Base-by-base conservation (phyloP, 768 basidiomycete species). In the Trametes cingulata region DNA sequence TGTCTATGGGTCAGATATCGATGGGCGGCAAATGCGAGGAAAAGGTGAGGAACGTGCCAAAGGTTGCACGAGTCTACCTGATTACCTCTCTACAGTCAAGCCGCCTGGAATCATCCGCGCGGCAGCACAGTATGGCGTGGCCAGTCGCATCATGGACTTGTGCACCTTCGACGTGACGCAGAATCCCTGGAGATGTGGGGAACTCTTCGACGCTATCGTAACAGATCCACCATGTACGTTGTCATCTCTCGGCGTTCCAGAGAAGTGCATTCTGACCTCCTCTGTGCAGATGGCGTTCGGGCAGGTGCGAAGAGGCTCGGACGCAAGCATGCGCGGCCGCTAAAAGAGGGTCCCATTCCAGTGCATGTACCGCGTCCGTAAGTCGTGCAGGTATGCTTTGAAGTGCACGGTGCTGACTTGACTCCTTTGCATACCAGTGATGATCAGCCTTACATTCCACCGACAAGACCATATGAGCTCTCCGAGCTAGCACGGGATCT, bases 11-110 rank as follows among this genome's bases (percentile, higher is more conserved):
- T 95, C 93, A 17, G 97, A 98, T 71, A 98, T 99, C 49, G 96
- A 98, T 68, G 97, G 97, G 0, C 82, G 97, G 41, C 96, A 98
- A 71, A 95, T 98, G 90, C 80, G 94, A 60, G 97, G 97, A 17
- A 96, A 93, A 82, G 83, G 94, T 89, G 64, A 53, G 74, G 62
- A 5, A 37, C 25, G 52, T 41, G 33, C n/a, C n/a, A n/a, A n/a
- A n/a, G n/a, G n/a, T n/a, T 46, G 12, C 13, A 14, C 41, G 6
- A 9, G 39, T 36, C 39, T 6, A 61, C 29, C 12, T 25, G 36
- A n/a, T 12, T 1, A 4, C 22, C 14, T 19, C 17, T 47, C n/a
- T 36, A 4, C 42, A 80, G 78, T 68, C 8, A 68, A 76, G 19
- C 73, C 69, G 1, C 86, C 93, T 0, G 95, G 95, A 0, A 82